Base-by-base conservation (phyloP, 257 asterid species). In the Dorcoceras hygrometricum region DNA sequence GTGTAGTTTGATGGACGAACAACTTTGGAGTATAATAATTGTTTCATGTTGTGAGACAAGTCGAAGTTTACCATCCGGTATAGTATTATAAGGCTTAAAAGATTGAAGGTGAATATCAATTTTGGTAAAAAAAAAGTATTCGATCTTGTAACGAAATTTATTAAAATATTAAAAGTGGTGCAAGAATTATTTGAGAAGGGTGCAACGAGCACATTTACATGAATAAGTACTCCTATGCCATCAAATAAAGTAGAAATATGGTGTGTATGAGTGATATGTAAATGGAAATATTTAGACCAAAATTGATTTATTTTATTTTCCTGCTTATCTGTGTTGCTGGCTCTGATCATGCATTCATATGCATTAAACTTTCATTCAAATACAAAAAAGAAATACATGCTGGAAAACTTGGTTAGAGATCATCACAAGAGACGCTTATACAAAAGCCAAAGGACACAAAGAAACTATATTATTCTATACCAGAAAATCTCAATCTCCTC, bases 161-260 rank as follows among this genome's bases (percentile, higher is more conserved):
- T 0, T 8, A 34, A n/a, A 29, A 59, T 29, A 29, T 29, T n/a
- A n/a, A 29, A 29, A 29, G 9, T 29, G 6, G 10, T 28, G 31
- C 31, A 28, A 7, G 31, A 28, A 4, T 28, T 28, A 28, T 28
- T 28, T 28, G 5, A 25, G 18, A 20, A 68, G 77, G 66, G 69
- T 76, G 80, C 82, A 70, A 51, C 73, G 51, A 25, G 66, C 71
- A 63, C 48, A 66, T 43, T 62, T 69, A 53, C 79, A 59, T 24
- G 70, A 76, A 72, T 70, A 72, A 78, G 63, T 57, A 29, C 28
- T 63, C 79, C 74, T 57, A 55, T 57, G 64, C 65, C 51, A 57
- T 73, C 62, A 28, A 59, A 58, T 23, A n/a, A 60, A 12, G 54
- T 63, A 70, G 59, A 36, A 53, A 29, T 14, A n/a, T 32, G n/a